Base-by-base conservation (phyloP, 495 filamentous ascomycete genomes). In the Lasiosphaeria ovina region DNA sequence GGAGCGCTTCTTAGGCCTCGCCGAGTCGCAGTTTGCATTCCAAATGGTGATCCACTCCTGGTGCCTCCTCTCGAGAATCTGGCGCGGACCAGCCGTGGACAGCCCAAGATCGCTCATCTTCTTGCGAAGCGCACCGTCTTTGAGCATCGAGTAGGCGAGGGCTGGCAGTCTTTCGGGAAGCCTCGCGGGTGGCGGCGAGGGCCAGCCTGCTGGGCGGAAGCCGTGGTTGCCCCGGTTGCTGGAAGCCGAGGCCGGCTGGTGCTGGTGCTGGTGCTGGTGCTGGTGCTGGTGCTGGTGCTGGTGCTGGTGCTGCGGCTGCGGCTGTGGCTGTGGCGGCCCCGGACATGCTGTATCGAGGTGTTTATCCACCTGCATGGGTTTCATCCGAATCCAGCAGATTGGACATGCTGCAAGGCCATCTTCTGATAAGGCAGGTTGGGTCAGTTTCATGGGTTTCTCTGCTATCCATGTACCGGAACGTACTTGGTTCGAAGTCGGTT, bases 1-100 rank as follows among this genome's bases (percentile, higher is more conserved):
- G 3, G 76, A 70, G 63, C 90, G 91, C 5, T 79, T 74, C 66
- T 88, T 88, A 1, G 90, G 91, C 4, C 72, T 75, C 56, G 80
- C 83, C 3, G 91, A 88, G 71, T 99, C 94, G 72, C 91, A 93
- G 64, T 98, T 98, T 12, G 95, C 91, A 70, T 99, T 99, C 87
- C 91, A 97, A 33, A 98, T 69, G 48, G 93, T 97, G 64, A 93
- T 79, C 92, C 92, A 99, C 75, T 99, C 94, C 1, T 83, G 89
- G 64, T 98, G 92, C 59, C 94, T 83, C 64, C 81, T 83, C 67
- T 94, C 87, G 33, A 98, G 72, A 7, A 90, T 76, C 45, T 79
- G 76, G 45, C 83, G 83, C 1, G 83, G 67, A 3, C 94, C 94
- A 63, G 69, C 74, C 6, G 82, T 79, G 0, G 91, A 87, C 53